These are phyloP conservation scores for Posidonia australis DNA, from an alignment of 106 monocot genomes.

Conservation along the genomic window DNA sequence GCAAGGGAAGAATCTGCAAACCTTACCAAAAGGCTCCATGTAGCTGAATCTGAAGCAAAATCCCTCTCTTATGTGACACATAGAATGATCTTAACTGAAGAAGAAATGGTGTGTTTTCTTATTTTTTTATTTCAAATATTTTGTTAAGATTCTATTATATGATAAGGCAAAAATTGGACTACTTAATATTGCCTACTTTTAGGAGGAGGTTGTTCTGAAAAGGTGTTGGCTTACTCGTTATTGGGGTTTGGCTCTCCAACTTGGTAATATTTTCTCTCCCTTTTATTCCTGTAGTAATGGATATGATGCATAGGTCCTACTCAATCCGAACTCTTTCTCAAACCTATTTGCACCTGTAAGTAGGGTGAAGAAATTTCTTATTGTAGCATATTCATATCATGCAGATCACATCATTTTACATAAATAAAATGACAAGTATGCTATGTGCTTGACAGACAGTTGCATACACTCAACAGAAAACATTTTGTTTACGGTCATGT, in stretches of 20 bases:
- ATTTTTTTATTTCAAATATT: background rate
- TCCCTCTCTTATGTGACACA: slow-evolving; percentile 60
- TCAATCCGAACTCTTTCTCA: background rate
- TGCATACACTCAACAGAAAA: too few relatives aligned
- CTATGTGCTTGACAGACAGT: too few relatives aligned
- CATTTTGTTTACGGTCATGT: too few relatives aligned
- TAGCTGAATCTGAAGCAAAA: slow-evolving; percentile 75
- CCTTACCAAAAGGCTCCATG: slow-evolving; percentile 40
- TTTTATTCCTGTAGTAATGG: background rate
- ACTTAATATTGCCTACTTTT: background rate
- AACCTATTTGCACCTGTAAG: too few relatives aligned
- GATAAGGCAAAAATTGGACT: background rate
- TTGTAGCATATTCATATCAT: too few relatives aligned
- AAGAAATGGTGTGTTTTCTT: slow-evolving; percentile 56
- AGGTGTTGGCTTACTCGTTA: slow-evolving; percentile 98
- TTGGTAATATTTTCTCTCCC: slow-evolving; percentile 36
- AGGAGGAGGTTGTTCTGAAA: slow-evolving; percentile 97
- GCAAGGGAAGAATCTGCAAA: slow-evolving; percentile 54
- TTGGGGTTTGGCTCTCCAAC: slow-evolving; percentile 78
- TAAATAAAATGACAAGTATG: too few relatives aligned
- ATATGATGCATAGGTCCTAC: background rate
- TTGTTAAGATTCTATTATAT: background rate
- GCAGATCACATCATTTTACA: too few relatives aligned
- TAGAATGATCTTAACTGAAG: slow-evolving; percentile 77
- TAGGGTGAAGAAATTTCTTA: too few relatives aligned